Percentiles rank a stretch among this genome's conserved stretches.
phyloP scores from a whole-genome alignment of 1,284 basidiomycete species.

The Cryptococcus neoformans region DNA sequence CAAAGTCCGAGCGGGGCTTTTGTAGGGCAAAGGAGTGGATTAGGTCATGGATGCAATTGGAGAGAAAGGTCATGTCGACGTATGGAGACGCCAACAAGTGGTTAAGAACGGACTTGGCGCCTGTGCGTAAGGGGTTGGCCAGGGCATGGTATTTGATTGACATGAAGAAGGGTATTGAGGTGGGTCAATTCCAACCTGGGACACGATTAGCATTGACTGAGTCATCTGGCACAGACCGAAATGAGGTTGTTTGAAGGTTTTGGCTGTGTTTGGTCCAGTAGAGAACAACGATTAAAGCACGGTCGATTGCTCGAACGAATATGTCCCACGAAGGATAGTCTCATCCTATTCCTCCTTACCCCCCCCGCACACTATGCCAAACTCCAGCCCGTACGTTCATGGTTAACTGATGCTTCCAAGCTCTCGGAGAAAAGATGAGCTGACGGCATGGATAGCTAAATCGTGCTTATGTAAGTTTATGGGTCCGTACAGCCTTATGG shows the following conservation, averaged over 20 bases:
- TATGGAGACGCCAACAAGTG: not conserved
- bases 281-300: conserved; percentile 1
- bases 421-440: not conserved
- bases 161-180: not conserved
- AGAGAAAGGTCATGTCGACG: not conserved
- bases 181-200: not conserved
- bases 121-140: not conserved
- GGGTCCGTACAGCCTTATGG: conserved; percentile 9
- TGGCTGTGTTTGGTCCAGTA: not conserved
- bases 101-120: not conserved
- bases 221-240: not conserved
- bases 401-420: not conserved
- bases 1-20: not conserved
- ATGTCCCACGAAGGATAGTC: not conserved
- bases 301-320: conserved; percentile 1
- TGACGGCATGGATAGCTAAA: not conserved
- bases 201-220: not conserved
- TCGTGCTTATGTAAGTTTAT: not conserved
- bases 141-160: not conserved
- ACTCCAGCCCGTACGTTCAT: not conserved
- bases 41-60: not conserved
- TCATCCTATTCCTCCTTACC: not conserved
- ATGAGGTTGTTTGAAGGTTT: not conserved
- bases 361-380: not conserved
- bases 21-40: not conserved